These are phyloP conservation scores for Leccinum huronense DNA, from an alignment of 1,284 basidiomycete species.

Conservation along the genomic window DNA sequence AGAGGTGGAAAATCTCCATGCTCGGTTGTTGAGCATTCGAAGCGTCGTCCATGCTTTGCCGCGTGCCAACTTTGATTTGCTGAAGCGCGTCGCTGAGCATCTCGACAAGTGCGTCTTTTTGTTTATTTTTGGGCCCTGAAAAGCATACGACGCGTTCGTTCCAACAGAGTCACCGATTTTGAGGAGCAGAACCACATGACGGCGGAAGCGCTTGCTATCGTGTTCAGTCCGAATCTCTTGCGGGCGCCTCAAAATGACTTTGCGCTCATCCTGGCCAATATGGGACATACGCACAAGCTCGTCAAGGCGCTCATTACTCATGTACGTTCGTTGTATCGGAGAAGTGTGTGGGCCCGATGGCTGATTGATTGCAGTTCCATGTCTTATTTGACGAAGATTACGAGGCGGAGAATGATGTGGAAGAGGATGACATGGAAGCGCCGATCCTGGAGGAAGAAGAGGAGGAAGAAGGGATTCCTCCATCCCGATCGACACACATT, in stretches of 20 bases:
- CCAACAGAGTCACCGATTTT: slow-evolving; percentile 70
- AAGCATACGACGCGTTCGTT: slow-evolving; percentile 10
- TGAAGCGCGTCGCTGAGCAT: slow-evolving; percentile 75
- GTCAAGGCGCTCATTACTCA: slow-evolving; percentile 78
- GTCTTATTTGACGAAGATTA: slow-evolving; percentile 51
- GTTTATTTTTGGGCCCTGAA: not conserved
- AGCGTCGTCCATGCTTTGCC: slow-evolving; percentile 67
- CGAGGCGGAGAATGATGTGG: slow-evolving; percentile 43
- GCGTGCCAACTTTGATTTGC: slow-evolving; percentile 66
- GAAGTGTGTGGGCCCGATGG: not conserved
- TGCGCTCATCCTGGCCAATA: slow-evolving; percentile 70
- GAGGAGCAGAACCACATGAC: slow-evolving; percentile 88
- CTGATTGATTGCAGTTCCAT: slow-evolving; percentile 40
- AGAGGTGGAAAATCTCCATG: slow-evolving; percentile 69
- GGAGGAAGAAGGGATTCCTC: slow-evolving; percentile 38
- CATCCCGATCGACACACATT: slow-evolving; percentile 27
- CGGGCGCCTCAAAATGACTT: slow-evolving; percentile 73
- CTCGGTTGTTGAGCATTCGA: slow-evolving; percentile 62
- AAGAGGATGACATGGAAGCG: slow-evolving; percentile 47
- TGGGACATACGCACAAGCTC: slow-evolving; percentile 71
- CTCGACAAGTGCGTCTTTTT: slow-evolving; percentile 62
- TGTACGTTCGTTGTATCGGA: slow-evolving; percentile 42
- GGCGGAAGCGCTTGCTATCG: slow-evolving; percentile 75
- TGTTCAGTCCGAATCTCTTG: slow-evolving; percentile 77
- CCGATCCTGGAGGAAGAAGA: slow-evolving; percentile 52